Conservation (phyloP, 2,329 filamentous ascomycete genomes). For the Ambrosiella beaveri region DNA sequence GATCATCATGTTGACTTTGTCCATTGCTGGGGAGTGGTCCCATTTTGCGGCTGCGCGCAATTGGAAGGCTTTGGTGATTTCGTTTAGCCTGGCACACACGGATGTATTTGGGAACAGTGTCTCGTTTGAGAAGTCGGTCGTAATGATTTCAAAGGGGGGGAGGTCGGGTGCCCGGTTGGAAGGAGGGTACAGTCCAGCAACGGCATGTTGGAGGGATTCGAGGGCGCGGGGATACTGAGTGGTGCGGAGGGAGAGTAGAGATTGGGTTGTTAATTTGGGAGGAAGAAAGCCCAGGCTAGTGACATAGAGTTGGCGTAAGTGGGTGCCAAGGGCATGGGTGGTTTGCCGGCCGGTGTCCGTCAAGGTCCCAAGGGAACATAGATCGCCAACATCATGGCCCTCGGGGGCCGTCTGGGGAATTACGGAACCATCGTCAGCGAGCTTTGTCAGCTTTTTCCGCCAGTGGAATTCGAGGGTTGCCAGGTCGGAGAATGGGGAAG, state of each 20-base stretch:
- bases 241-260: conserved; percentile 52
- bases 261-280: conserved; percentile 26
- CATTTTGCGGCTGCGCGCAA: conserved; percentile 53
- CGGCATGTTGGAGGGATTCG: conserved; percentile 60
- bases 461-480: conserved; percentile 22
- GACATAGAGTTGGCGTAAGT: conserved; percentile 56
- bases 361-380: conserved; percentile 66
- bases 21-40: conserved; percentile 67
- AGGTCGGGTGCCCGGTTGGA: conserved; percentile 29
- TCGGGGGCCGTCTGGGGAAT: conserved; percentile 47
- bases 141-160: conserved; percentile 24
- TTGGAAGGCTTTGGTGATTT: conserved; percentile 52
- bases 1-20: conserved; percentile 59
- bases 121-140: conserved; percentile 50
- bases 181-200: conserved; percentile 56
- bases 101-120: conserved; percentile 66
- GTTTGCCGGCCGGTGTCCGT: conserved; percentile 60
- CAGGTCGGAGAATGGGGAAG: conserved; percentile 19
- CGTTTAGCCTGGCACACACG: conserved; percentile 55
- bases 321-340: conserved; percentile 49
- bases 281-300: conserved; percentile 60
- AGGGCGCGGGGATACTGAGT: conserved; percentile 61
- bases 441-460: conserved; percentile 22
- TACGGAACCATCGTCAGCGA: conserved; percentile 45
- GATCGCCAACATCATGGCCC: conserved; percentile 51